Conservation (phyloP, 352 stramenopile species). For the Phytopythium kandeliae region DNA sequence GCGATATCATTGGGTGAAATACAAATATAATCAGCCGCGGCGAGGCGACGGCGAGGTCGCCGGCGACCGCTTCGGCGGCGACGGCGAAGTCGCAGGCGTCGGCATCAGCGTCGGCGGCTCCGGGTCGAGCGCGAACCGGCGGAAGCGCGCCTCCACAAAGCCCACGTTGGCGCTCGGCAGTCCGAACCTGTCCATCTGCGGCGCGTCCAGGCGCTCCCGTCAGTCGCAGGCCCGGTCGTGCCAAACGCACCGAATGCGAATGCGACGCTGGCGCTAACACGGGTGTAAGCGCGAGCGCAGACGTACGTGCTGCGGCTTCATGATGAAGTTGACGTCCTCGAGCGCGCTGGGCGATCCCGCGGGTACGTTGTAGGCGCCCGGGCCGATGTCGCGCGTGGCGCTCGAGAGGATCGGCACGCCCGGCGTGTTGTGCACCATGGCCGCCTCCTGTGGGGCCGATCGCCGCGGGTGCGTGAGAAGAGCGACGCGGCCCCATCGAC, state of each 20-base stretch:
- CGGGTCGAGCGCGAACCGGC: slow-evolving; percentile 46
- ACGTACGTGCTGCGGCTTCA: slow-evolving; percentile 62
- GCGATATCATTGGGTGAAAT: not conserved
- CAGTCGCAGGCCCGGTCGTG: not conserved
- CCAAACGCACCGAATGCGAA: too few species aligned
- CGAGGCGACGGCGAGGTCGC: too few species aligned
- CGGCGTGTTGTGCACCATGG: slow-evolving; percentile 72
- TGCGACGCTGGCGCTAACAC: too few species aligned
- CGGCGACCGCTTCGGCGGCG: slow-evolving; percentile 1
- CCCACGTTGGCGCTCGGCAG: slow-evolving; percentile 30
- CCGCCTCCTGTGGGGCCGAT: slow-evolving; percentile 48
- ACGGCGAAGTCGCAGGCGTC: too few species aligned
- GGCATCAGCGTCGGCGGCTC: slow-evolving; percentile 11
- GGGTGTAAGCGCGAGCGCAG: too few species aligned
- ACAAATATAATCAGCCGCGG: slow-evolving; percentile 5
- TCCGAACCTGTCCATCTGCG: slow-evolving; percentile 53
- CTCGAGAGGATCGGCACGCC: slow-evolving; percentile 57
- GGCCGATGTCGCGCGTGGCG: slow-evolving; percentile 44
- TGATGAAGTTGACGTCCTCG: slow-evolving; percentile 62
- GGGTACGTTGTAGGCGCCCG: slow-evolving; percentile 38
- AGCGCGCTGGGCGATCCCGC: slow-evolving; percentile 11
- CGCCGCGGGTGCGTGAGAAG: too few species aligned
- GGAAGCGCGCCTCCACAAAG: slow-evolving; percentile 67
- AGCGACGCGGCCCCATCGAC: too few species aligned
- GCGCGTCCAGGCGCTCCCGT: not conserved